A percentile compares a stretch with the other conserved stretches of the same genome.
These are phyloP conservation scores for Kregervanrija fluxuum DNA, from an alignment of 805 yeast species.

Conservation along the genomic window DNA sequence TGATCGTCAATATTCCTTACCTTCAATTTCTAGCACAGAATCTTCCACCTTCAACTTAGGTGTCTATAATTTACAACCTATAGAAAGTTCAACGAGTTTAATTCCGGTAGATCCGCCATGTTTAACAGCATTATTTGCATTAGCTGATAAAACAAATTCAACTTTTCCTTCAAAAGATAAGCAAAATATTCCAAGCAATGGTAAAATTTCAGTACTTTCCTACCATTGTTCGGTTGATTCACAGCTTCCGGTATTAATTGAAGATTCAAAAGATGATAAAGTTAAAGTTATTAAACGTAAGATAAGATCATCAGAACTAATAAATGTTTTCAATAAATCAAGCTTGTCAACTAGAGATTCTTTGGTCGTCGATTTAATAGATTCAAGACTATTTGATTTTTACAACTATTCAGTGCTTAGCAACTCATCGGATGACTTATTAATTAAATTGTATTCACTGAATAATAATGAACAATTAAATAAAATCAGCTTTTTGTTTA, in stretches of 20 bases:
- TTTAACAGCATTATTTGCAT: conserved; percentile 36
- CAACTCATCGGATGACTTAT: background rate
- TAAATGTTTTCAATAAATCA: conserved; percentile 30
- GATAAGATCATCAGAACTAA: conserved; percentile 30
- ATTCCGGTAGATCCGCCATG: conserved; percentile 58
- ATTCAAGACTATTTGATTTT: conserved; percentile 42
- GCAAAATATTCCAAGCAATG: conserved; percentile 11
- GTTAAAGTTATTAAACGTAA: conserved; percentile 23
- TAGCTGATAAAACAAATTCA: conserved; percentile 39
- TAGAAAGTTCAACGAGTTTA: conserved; percentile 19
- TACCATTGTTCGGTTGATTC: conserved; percentile 42
- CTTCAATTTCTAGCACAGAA: conserved; percentile 4
- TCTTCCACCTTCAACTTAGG: conserved; percentile 40
- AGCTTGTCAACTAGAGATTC: conserved; percentile 27
- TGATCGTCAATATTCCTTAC: conserved; percentile 1
- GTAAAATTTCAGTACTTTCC: conserved; percentile 38
- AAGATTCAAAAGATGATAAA: conserved; percentile 34
- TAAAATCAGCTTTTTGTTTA: conserved; percentile 7
- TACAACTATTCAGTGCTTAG: conserved; percentile 23
- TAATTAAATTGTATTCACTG: conserved; percentile 9
- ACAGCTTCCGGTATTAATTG: conserved; percentile 50
- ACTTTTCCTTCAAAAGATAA: conserved; percentile 30
- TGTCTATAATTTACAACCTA: conserved; percentile 38
- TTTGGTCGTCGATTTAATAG: conserved; percentile 35
- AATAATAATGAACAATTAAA: conserved; percentile 3